A percentile compares a stretch with the other conserved stretches of the same genome.
These are phyloP conservation scores for Batkoa obscura DNA, from an alignment of 371 early-diverging fungal species.

Conservation along the genomic window DNA sequence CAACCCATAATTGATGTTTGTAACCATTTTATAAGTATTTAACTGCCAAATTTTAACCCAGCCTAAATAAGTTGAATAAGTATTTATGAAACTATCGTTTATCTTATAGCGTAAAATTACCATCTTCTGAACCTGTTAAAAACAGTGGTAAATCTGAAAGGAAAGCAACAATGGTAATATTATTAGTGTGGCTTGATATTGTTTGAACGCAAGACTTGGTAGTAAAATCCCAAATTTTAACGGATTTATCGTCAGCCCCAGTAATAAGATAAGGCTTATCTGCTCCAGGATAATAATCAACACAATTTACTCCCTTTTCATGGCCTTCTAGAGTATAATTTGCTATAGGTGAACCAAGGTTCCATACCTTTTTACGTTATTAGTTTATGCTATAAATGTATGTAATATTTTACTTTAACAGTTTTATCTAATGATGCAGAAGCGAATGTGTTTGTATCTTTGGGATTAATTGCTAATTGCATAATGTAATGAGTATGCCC, in stretches of 20 bases:
- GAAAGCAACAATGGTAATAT: slow-evolving; percentile 86
- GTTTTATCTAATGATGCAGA: slow-evolving; percentile 84
- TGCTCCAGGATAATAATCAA: slow-evolving; percentile 87
- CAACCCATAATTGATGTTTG: slow-evolving; percentile 88
- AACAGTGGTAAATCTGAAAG: slow-evolving; percentile 97
- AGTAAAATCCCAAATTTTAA: slow-evolving; percentile 99
- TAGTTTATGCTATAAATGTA: not conserved
- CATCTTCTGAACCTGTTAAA: slow-evolving; percentile 93
- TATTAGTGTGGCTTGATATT: slow-evolving; percentile 94
- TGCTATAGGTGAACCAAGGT: slow-evolving; percentile 55
- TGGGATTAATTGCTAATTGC: slow-evolving; percentile 91
- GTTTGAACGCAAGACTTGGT: slow-evolving; percentile 95
- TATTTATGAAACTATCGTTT: not conserved
- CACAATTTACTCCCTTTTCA: slow-evolving; percentile 83
- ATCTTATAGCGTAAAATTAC: slow-evolving; percentile 16
- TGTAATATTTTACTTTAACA: slow-evolving; percentile 42
- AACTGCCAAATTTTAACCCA: slow-evolving; percentile 95
- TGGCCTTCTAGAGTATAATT: slow-evolving; percentile 92
- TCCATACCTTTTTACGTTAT: slow-evolving; percentile 46
- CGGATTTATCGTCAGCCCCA: slow-evolving; percentile 80
- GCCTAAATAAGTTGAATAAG: slow-evolving; percentile 9
- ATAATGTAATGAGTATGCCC: slow-evolving; percentile 98
- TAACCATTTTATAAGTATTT: slow-evolving; percentile 86
- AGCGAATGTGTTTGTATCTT: slow-evolving; percentile 94
- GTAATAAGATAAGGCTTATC: slow-evolving; percentile 90